These are phyloP conservation scores for Jamesozyma jinghongensis DNA, from an alignment of 805 yeast genomes.

Conservation along the genomic window DNA sequence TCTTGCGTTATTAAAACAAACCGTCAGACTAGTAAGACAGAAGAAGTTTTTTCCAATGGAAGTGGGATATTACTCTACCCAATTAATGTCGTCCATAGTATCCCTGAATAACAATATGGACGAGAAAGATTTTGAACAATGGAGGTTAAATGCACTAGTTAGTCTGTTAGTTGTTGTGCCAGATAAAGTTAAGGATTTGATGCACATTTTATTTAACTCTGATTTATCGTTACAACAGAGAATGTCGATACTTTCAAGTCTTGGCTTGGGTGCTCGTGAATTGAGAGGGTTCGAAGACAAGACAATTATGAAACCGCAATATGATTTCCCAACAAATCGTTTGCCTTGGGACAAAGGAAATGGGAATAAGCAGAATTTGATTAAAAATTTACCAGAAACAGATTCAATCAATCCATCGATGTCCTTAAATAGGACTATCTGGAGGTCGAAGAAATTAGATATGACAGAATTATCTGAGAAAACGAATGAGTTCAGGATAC, in stretches of 20 bases:
- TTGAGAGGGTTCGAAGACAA: conserved; percentile 52
- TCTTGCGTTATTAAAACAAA: conserved; percentile 35
- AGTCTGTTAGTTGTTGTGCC: conserved; percentile 55
- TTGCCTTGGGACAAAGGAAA: conserved; percentile 23
- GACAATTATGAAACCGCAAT: conserved; percentile 33
- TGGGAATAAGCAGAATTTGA: background rate
- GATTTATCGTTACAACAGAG: conserved; percentile 80
- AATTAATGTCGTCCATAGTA: conserved; percentile 42
- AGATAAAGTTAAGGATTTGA: conserved; percentile 30
- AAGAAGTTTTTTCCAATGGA: conserved; percentile 55
- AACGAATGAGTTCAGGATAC: conserved; percentile 28
- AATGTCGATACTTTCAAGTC: conserved; percentile 53
- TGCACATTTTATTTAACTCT: conserved; percentile 47
- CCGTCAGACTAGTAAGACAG: conserved; percentile 48
- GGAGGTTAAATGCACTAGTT: conserved; percentile 54
- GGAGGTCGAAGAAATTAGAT: conserved; percentile 31
- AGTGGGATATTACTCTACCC: conserved; percentile 47
- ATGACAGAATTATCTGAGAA: background rate
- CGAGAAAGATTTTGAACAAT: conserved; percentile 51
- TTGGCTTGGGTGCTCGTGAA: conserved; percentile 67
- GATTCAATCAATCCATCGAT: too few species aligned
- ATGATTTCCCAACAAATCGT: conserved; percentile 30
- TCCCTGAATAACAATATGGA: conserved; percentile 51
- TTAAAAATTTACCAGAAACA: background rate
- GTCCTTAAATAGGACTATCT: conserved; percentile 7